Base-by-base conservation (phyloP, 2,329 filamentous ascomycete species). In the Penicillium sp. region DNA sequence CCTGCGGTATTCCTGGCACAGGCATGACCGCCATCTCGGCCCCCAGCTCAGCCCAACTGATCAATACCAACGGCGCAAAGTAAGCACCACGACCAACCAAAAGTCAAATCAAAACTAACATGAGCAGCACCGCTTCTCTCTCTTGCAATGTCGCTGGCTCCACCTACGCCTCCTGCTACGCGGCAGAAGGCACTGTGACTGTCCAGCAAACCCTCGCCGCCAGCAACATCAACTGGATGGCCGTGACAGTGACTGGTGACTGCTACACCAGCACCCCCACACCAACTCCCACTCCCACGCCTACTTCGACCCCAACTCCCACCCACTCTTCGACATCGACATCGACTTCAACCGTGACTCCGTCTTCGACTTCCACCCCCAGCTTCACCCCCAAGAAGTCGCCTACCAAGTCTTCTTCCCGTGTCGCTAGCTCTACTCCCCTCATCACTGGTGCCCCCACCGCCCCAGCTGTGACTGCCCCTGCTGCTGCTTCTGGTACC, bases 151-250 rank as follows among this genome's bases (percentile, higher is more conserved):
- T 67, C 58, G 58, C 56, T 21, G 60, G 64, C 48, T 67, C 66
- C 33, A 70, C 69, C 46, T 67, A 56, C 43, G 56, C 67, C 56
- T 68, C 65, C 19, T 72, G 69, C 63, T 53, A 45, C 7, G 56
- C 62, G 10, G 11, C 47, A n/a, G 41, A 55, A n/a, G 65, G 66
- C 52, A 62, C 54, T 19, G 61, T 53, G 19, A 59, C 55, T 6
- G 62, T 63, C 27, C 51, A 52, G 6, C 46, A 54, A n/a, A 67
- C 64, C 13, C 55, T 67, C 45, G 47, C 47, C 37, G 24, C 55
- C 43, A 59, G 45, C 43, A 56, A 58, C 49, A 48, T 68, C 29
- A 66, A 65, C 63, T 60, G 60, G 62, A 64, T 70, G 56, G 63
- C 68, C 22, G 61, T 71, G 48, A 70, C 69, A 11, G 54, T 66